Percentiles rank a stretch among this genome's conserved stretches.
These are phyloP conservation scores for Zygoascus tannicola DNA, from an alignment of 805 yeast species.

Conservation along the genomic window DNA sequence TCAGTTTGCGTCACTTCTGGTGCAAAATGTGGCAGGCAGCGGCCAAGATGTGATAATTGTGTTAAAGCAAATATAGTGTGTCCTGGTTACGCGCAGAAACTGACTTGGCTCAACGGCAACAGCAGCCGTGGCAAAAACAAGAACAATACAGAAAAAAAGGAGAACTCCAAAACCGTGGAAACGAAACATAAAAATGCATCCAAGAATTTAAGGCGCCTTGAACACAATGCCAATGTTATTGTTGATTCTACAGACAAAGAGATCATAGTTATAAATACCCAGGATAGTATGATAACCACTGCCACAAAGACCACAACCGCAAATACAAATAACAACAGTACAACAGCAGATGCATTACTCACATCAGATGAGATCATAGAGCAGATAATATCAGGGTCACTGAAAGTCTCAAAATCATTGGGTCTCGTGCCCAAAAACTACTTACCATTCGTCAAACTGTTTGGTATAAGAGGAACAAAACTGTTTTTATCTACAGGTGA, in stretches of 20 bases:
- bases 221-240: too few relatives aligned
- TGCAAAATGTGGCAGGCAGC: constrained; percentile 1
- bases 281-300: too few relatives aligned
- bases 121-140: neutral
- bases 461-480: constrained; percentile 1
- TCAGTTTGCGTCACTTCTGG: neutral
- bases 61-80: neutral
- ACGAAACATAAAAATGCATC: too few relatives aligned
- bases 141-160: neutral
- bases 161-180: neutral
- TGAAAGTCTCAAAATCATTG: neutral
- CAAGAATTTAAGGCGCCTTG: too few relatives aligned
- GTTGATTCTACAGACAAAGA: too few relatives aligned
- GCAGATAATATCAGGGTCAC: neutral
- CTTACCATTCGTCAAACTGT: neutral
- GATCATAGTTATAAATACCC: too few relatives aligned
- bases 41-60: neutral
- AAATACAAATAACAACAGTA: neutral
- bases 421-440: neutral
- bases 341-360: neutral
- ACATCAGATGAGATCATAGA: neutral
- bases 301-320: too few relatives aligned
- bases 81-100: constrained; percentile 2
- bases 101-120: neutral
- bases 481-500: neutral